These are phyloP conservation scores for Trichoderma simmonsii DNA, from an alignment of 2,329 filamentous ascomycete species.

Conservation along the genomic window DNA sequence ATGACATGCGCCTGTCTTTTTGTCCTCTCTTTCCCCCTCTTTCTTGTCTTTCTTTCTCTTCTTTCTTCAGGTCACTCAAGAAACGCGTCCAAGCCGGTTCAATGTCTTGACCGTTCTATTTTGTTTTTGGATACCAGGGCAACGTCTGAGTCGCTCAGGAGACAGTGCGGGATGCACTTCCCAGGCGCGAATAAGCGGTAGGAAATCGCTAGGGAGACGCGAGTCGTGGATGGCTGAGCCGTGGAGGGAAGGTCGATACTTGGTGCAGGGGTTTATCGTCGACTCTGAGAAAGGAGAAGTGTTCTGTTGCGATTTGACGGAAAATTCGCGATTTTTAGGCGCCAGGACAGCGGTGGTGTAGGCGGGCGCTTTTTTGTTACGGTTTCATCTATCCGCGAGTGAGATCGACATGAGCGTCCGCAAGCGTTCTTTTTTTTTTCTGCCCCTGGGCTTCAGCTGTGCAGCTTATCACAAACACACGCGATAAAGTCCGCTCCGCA, in stretches of 20 bases:
- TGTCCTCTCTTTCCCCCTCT: neutral
- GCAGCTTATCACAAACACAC: neutral
- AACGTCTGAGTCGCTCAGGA: neutral
- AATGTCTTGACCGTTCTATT: neutral
- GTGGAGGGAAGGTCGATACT: neutral
- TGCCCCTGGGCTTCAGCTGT: neutral
- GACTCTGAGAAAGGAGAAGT: neutral
- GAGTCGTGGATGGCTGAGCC: neutral
- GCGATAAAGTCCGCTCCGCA: neutral
- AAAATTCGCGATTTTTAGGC: neutral
- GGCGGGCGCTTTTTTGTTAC: conserved; percentile 3
- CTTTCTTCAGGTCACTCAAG: neutral
- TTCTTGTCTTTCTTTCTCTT: neutral
- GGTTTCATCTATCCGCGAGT: conserved; percentile 10
- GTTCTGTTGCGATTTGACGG: neutral
- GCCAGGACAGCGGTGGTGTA: neutral
- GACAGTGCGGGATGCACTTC: conserved; percentile 9
- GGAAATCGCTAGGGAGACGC: conserved; percentile 7
- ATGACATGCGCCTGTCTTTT: neutral
- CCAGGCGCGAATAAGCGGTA: neutral
- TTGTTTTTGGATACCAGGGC: neutral
- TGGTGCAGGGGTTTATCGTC: neutral
- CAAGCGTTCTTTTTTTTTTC: neutral
- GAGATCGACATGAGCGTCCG: conserved; percentile 7
- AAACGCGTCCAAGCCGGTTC: neutral